phyloP scores from a whole-genome alignment of 306 rosid species.

The Begonia fuchsioides region DNA sequence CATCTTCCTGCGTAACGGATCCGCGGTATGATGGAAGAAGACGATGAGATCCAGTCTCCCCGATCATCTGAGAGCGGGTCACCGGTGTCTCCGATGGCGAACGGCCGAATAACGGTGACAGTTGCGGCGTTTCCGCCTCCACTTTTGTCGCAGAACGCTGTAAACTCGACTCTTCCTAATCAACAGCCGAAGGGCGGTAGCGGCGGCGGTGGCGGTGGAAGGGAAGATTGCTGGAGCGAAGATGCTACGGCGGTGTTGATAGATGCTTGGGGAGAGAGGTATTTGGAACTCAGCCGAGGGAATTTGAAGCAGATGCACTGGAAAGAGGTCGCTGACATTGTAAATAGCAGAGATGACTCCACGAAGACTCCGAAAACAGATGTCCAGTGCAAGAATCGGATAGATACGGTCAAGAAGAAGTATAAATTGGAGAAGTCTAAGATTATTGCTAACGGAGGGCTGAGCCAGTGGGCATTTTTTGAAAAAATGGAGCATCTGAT shows the following conservation, averaged over 20 bases:
- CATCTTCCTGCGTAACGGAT: too few relatives aligned
- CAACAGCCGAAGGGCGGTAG: constrained; percentile 30
- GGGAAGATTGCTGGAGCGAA: constrained; percentile 99
- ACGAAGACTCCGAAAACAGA: constrained; percentile 61
- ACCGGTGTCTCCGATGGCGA: constrained; percentile 38
- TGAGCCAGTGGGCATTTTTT: constrained; percentile 75
- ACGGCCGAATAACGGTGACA: constrained; percentile 73
- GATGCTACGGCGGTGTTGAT: constrained; percentile 84
- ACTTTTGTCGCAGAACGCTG: constrained; percentile 13
- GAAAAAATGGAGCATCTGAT: constrained; percentile 52
- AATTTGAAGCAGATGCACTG: constrained; percentile 97
- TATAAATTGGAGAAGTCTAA: constrained; percentile 77
- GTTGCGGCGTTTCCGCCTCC: constrained; percentile 40
- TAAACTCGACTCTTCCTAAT: constrained; percentile 57
- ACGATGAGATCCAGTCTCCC: constrained; percentile 68
- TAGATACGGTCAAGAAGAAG: constrained; percentile 95
- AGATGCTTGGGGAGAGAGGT: constrained; percentile 98
- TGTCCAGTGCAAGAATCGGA: constrained; percentile 91
- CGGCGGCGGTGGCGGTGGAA: constrained; percentile 27
- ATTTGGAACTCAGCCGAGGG: constrained; percentile 81
- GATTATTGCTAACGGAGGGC: constrained; percentile 37
- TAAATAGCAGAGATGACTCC: constrained; percentile 61
- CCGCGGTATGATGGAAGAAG: constrained; percentile 45
- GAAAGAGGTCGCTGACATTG: constrained; percentile 93
- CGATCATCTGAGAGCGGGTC: constrained; percentile 57